These are phyloP conservation scores for Malassezia nana DNA, from an alignment of 1,284 basidiomycete genomes.

Conservation along the genomic window DNA sequence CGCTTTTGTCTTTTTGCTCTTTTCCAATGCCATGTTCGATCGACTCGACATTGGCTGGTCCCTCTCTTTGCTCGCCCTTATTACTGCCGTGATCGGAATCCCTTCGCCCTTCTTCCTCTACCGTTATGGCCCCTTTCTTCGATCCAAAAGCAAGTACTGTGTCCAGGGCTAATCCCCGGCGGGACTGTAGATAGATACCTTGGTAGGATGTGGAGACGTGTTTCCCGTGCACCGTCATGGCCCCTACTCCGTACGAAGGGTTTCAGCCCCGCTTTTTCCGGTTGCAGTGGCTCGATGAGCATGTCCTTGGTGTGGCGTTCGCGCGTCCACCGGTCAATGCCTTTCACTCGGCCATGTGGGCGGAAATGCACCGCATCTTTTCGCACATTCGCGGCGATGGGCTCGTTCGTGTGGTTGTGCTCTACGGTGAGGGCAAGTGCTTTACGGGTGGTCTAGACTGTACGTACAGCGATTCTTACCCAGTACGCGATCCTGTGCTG, in stretches of 20 bases:
- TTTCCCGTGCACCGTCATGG: too few species aligned
- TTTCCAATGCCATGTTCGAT: conserved; percentile 34
- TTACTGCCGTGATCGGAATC: conserved; percentile 36
- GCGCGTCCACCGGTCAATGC: conserved; percentile 42
- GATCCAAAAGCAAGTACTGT: conserved; percentile 27
- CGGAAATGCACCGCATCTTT: conserved; percentile 37
- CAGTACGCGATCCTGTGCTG: conserved; percentile 21
- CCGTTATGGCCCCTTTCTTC: conserved; percentile 26
- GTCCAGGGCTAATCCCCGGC: background rate
- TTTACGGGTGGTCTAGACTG: conserved; percentile 48
- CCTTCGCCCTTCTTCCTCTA: conserved; percentile 37
- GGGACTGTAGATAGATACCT: background rate
- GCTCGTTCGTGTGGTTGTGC: conserved; percentile 39
- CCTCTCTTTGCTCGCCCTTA: conserved; percentile 39
- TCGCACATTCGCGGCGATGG: conserved; percentile 27
- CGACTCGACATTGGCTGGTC: conserved; percentile 45
- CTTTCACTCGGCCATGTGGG: conserved; percentile 38
- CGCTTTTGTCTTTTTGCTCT: conserved; percentile 45
- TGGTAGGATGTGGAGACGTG: too few species aligned
- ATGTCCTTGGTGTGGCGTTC: conserved; percentile 37
- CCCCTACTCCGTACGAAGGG: conserved; percentile 22
- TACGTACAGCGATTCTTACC: conserved; percentile 8
- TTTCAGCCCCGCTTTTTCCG: conserved; percentile 29
- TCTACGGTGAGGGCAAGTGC: conserved; percentile 37
- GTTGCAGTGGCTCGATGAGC: conserved; percentile 25